phyloP scores from a whole-genome alignment of 2,329 filamentous ascomycete genomes.

The Pseudogymnoascus destructans region DNA sequence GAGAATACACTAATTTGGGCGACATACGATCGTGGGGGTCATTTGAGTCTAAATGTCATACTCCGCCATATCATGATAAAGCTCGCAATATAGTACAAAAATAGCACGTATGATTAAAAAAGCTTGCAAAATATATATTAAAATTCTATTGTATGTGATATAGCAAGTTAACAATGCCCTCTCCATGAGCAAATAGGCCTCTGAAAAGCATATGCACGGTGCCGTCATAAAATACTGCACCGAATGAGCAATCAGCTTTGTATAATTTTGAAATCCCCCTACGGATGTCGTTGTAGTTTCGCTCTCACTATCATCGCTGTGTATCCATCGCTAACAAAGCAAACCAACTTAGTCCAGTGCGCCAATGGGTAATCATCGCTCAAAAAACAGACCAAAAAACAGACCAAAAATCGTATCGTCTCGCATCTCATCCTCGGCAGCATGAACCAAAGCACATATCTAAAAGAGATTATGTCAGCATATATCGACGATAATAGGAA shows the following conservation, averaged over 20 bases:
- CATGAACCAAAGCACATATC: constrained; percentile 1
- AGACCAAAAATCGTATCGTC: neutral
- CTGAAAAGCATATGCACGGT: neutral
- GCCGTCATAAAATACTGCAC: neutral
- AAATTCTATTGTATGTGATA: neutral
- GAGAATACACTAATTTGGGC: neutral
- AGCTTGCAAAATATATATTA: neutral
- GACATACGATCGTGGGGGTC: neutral
- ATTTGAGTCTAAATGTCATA: neutral
- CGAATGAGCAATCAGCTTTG: neutral
- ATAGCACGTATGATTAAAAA: neutral
- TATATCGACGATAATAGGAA: neutral
- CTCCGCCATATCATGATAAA: neutral
- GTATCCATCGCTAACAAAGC: neutral
- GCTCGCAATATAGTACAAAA: neutral
- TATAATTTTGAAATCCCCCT: neutral
- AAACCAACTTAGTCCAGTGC: neutral
- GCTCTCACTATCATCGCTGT: neutral
- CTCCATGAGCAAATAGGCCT: neutral
- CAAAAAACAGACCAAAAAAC: no score
- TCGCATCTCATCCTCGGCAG: neutral
- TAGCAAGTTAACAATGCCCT: neutral
- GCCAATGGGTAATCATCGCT: constrained; percentile 5
- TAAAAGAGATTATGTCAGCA: neutral
- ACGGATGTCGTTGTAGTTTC: neutral